phyloP scores from a whole-genome alignment of 108 stramenopile genomes.

The Cyclotella baltica region DNA sequence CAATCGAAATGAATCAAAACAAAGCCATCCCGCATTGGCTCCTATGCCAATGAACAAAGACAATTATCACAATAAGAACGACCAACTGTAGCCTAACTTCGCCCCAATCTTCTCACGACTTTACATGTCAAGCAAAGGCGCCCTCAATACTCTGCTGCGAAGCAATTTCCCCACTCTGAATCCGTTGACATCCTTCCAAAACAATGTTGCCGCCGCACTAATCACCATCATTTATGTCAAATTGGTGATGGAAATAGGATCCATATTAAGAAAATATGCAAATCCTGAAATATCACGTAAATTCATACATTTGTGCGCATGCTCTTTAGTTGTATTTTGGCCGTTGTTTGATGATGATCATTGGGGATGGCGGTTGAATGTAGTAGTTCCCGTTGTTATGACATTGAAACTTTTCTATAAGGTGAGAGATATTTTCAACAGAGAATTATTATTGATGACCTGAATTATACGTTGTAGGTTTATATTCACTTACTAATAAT shows the following conservation, averaged over 20 bases:
- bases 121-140: conserved; percentile 6
- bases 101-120: too few species aligned
- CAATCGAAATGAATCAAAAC: too few species aligned
- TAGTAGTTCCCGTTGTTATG: conserved; percentile 66
- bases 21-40: too few species aligned
- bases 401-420: conserved; percentile 65
- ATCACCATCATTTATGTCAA: conserved; percentile 61
- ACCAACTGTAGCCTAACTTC: too few species aligned
- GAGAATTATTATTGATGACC: too few species aligned
- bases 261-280: conserved; percentile 36
- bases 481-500: too few species aligned
- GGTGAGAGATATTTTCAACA: conserved; percentile 40
- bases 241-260: conserved; percentile 44
- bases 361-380: conserved; percentile 80
- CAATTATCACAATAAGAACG: too few species aligned
- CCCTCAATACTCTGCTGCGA: not conserved
- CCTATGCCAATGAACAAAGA: too few species aligned
- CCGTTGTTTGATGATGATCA: conserved; percentile 63
- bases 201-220: conserved; percentile 55
- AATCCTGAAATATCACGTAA: conserved; percentile 52
- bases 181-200: conserved; percentile 51
- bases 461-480: too few species aligned
- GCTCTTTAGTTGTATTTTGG: conserved; percentile 69
- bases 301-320: conserved; percentile 63
- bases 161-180: not conserved